Conservation (phyloP, 805 yeast genomes). For the Torulaspora microellipsoides region DNA sequence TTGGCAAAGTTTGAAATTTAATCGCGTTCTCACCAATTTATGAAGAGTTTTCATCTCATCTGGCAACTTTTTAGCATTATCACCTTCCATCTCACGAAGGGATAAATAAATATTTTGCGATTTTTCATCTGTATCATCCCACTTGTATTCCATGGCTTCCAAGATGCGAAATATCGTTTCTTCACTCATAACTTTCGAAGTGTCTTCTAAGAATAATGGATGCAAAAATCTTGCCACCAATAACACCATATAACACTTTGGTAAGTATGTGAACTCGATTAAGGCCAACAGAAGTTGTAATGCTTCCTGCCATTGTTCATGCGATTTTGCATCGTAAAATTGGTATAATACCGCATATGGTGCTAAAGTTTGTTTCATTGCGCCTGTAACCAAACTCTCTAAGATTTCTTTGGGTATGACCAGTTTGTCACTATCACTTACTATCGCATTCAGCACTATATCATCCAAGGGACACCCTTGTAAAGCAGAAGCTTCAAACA, state of each 20-base stretch:
- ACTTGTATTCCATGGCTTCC: conserved; percentile 23
- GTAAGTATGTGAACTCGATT: conserved; percentile 29
- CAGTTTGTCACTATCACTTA: conserved; percentile 25
- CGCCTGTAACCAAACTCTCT: conserved; percentile 43
- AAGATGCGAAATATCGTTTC: conserved; percentile 20
- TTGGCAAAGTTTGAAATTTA: conserved; percentile 30
- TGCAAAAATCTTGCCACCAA: conserved; percentile 27
- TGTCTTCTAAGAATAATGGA: conserved; percentile 25
- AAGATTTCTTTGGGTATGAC: conserved; percentile 28
- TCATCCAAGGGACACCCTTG: conserved; percentile 54
- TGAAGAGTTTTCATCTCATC: conserved; percentile 15
- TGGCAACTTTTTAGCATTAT: conserved; percentile 14
- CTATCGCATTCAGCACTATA: conserved; percentile 48
- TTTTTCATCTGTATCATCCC: conserved; percentile 21
- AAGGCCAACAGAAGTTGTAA: conserved; percentile 21
- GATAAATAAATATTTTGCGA: conserved; percentile 17
- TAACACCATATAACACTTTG: conserved; percentile 26
- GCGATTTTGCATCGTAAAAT: conserved; percentile 38
- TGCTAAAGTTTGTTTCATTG: conserved; percentile 61
- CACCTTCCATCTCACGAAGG: conserved; percentile 10
- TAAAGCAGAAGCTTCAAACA: conserved; percentile 57
- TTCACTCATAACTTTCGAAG: conserved; percentile 21
- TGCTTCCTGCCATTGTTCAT: conserved; percentile 26
- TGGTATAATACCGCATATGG: conserved; percentile 64
- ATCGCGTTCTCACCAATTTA: conserved; percentile 18